Evolutionary conservation across 805 yeast species (phyloP), one percentile per base, ranked within the genome.

Genomic region (Naumovozyma castellii): DNA sequence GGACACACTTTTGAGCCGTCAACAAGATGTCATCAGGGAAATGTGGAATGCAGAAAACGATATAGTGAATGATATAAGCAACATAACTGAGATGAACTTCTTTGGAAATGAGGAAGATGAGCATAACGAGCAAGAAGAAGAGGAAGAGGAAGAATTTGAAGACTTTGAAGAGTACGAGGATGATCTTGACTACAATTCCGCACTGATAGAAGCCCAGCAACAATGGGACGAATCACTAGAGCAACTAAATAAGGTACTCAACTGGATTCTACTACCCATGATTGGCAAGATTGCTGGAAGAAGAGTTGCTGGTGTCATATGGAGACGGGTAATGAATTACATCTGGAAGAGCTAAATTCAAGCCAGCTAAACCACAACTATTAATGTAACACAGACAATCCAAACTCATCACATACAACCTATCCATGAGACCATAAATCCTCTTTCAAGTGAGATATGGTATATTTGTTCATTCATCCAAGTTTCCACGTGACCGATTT

Each of bases 181-280:
- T 10, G 5, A 18, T 5, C 12, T 29, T 20, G 48, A 50, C 13
- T 43, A 46, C 34, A 61, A 59, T 25, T 43, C 52, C 10, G 58
- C 56, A 6, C 40, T 63, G 35, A 45, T 57, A 15, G 61, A 74
- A 28, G 80, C 84, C 1, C 83, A 79, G 49, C 69, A 75, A 47
- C 85, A 81, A 50, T 81, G 87, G 87, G 83, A 80, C 38, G 83
- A 78, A 49, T 76, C 81, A 28, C 44, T 81, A 36, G 62, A 64
- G 34, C 87, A 81, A 56, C 53, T 82, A 41, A 68, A 67, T 31
- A 72, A 73, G n/a, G 66, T 80, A 28, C 58, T 79, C 27, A 73
- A 72, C 40, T 68, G 76, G 58, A 75, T 82, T 12, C 50, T 81
- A 28, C 62, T 81, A 38, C 92, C 92, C 2, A 53, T 80, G 43